Evolutionary conservation across 805 yeast species (phyloP), one percentile per base, ranked within the genome.

Genomic region (Clavispora santaluciae): DNA sequence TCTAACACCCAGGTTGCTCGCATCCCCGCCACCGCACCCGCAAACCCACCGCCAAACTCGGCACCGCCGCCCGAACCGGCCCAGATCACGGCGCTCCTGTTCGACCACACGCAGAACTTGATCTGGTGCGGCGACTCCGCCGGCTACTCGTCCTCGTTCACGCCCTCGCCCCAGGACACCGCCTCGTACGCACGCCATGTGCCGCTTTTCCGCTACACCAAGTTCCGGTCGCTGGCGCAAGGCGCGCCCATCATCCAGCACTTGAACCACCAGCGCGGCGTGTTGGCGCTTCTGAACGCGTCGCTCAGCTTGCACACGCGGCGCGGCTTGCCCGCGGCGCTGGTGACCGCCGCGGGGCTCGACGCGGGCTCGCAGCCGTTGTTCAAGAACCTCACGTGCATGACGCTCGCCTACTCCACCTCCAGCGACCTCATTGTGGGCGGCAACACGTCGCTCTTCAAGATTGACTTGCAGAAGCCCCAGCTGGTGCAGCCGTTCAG

Each of bases 121-220:
- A 57, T 90, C 2, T 91, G 98, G 98, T 72, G 82, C 1, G 95
- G 95, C 13, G 93, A 86, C 56, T 59, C 77, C 1, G 71, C 67
- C 28, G 86, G 90, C 4, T 57, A 53, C 47, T 51, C 70, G 5
- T 48, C 60, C 9, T 63, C 70, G n/a, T 64, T 54, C 44, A 51
- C 66, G 3, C 57, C 64, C 20, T 36, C 51, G n/a, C 20, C 28
- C 15, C 45, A 43, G 6, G 52, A 50, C 7, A 24, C 53, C 35
- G 44, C 46, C 37, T 24, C 45, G 23, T 6, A 41, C 38, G 43
- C 17, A 13, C 42, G 48, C 12, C 46, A 49, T 35, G 44, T 54
- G 20, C 54, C 59, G 2, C 42, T 68, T 20, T 60, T 53, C 44
- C 64, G 72, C 2, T 69, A 69, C 46, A 64, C 73, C 22, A 57